Base-by-base conservation (phyloP, 306 rosid species). In the Quercus cerris region DNA sequence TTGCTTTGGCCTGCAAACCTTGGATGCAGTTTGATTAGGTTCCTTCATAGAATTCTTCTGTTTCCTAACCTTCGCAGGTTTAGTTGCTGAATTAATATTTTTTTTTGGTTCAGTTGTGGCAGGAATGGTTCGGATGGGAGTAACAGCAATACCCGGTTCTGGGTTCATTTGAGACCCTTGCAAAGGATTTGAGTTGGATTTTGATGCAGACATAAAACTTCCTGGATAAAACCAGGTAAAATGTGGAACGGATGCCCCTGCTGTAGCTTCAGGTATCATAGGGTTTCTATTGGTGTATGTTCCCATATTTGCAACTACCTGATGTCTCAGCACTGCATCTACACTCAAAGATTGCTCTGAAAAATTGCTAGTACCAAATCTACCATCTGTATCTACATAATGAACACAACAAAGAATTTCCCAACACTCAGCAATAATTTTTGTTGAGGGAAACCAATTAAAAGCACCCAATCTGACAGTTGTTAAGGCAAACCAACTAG, bases 151-250 rank as follows among this genome's bases (percentile, higher is more conserved):
- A 76, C n/a, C 18, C 5, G 73, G 61, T 64, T 76, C 73, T 8
- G 15, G 63, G 41, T 62, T 76, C 51, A 20, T 4, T 63, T 76
- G 73, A 51, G 46, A 52, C 30, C 61, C 80, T 46, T 63, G 80
- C 28, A 27, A 64, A 76, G 73, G 58, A 25, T 66, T 64, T 49
- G 80, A 66, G 49, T 58, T 52, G 20, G 73, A 10, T 64, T 52
- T 63, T 17, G 80, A 63, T 14, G 73, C 20, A 44, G 80, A 52
- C 63, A 63, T 56, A 61, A 76, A 76, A 49, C 41, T 63, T 51
- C 74, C 73, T 0, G 80, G 80, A 76, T 76, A 63, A 49, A 76
- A 76, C 80, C 80, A 76, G 51, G 80, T 19, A 19, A 76, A 76
- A 76, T 76, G 80, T 46, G 80, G 61, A 76, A 76, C 58, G n/a